phyloP scores from a whole-genome alignment of 1,284 basidiomycete species.

The Pyrrhoderma noxium region DNA sequence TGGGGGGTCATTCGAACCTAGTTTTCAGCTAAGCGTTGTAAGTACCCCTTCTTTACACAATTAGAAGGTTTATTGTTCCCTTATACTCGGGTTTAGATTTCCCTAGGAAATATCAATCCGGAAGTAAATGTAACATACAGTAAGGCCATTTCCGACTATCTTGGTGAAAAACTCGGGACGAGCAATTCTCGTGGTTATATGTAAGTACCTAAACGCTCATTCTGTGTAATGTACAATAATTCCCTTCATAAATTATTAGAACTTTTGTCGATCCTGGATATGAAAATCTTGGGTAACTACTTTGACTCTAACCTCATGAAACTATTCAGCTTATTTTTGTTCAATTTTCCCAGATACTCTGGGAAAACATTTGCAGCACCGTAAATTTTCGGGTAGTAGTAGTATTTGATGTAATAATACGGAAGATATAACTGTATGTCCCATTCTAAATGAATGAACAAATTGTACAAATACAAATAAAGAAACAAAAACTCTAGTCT shows the following conservation, averaged over 20 bases:
- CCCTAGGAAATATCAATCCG: conserved; percentile 47
- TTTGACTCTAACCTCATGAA: background rate
- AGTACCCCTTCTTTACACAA: conserved; percentile 22
- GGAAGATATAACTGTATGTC: no score
- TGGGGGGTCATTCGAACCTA: conserved; percentile 54
- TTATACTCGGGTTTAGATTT: no score
- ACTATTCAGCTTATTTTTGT: background rate
- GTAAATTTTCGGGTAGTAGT: background rate
- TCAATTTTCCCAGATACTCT: background rate
- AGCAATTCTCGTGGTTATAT: conserved; percentile 51
- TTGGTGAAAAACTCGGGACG: conserved; percentile 45
- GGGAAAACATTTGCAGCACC: background rate
- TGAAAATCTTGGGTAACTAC: conserved; percentile 45
- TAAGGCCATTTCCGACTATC: conserved; percentile 45
- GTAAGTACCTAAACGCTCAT: conserved; percentile 24
- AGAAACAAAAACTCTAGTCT: no score
- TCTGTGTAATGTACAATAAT: background rate
- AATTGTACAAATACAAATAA: no score
- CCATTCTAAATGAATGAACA: no score
- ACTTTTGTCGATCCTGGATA: conserved; percentile 53
- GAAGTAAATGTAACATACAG: conserved; percentile 46
- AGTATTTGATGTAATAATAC: background rate
- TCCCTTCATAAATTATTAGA: conserved; percentile 25
- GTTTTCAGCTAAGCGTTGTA: conserved; percentile 50
- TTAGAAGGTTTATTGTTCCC: no score